A percentile compares a stretch with the other conserved stretches of the same genome.
phyloP scores from a whole-genome alignment of 495 filamentous ascomycete species.

The Chaetomidium leptoderma region DNA sequence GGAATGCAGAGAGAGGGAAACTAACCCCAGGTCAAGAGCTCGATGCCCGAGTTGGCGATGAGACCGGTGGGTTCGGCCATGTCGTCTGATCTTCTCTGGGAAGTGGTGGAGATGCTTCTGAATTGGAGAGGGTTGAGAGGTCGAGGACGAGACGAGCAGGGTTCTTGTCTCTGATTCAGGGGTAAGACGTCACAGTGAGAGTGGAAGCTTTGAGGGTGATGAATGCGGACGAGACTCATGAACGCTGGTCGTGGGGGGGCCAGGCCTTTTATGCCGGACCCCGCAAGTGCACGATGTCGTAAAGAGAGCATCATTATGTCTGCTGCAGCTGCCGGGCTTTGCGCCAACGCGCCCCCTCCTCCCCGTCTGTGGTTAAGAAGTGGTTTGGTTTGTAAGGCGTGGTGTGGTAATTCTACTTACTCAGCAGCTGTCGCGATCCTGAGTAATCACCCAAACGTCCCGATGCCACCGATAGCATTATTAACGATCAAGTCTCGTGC shows the following conservation, averaged over 20 bases:
- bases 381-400: no score
- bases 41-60: conserved; percentile 53
- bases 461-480: background rate
- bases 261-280: conserved; percentile 6
- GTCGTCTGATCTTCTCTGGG: conserved; percentile 1
- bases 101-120: conserved; percentile 10
- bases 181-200: background rate
- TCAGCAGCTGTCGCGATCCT: background rate
- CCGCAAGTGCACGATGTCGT: background rate
- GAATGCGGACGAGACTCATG: background rate
- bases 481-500: background rate
- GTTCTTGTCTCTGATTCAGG: no score
- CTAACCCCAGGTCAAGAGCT: conserved; percentile 47
- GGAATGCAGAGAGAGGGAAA: background rate
- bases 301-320: background rate
- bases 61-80: conserved; percentile 47
- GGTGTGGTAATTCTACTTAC: background rate
- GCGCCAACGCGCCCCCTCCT: background rate
- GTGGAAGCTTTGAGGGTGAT: background rate
- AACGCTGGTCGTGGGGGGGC: background rate
- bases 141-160: background rate
- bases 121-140: background rate
- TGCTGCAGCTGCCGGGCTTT: background rate
- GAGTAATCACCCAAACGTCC: background rate
- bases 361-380: no score